Percentiles rank a stretch among this genome's conserved stretches.
Conservation (phyloP, 257 asterid genomes). For the Anisodus acutangulus region DNA sequence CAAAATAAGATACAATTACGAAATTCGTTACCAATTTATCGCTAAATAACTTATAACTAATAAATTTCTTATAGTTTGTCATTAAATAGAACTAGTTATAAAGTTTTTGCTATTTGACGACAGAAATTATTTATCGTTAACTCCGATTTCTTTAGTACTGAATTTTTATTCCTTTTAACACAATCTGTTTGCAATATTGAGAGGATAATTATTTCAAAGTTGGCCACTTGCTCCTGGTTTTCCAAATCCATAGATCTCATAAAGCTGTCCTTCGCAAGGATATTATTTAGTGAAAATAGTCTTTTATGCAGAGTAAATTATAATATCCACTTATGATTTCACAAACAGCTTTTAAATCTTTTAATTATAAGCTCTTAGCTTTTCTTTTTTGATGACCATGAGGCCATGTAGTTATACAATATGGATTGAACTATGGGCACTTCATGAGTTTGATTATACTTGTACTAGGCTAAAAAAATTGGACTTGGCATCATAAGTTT, state of each 20-base stretch:
- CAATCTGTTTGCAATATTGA: neutral
- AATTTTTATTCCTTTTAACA: neutral
- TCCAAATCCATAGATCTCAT: neutral
- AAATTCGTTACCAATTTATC: neutral
- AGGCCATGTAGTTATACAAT: neutral
- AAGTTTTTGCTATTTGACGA: too few relatives aligned
- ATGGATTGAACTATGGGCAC: neutral
- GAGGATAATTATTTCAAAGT: neutral
- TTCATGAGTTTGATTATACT: too few relatives aligned
- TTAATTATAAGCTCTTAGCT: neutral
- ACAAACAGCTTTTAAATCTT: neutral
- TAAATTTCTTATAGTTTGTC: too few relatives aligned
- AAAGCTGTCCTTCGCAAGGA: neutral
- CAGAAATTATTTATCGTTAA: too few relatives aligned
- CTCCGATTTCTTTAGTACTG: too few relatives aligned
- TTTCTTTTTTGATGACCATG: neutral
- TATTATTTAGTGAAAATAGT: neutral
- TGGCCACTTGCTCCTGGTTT: neutral
- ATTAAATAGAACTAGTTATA: too few relatives aligned
- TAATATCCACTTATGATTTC: neutral
- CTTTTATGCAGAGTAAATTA: neutral
- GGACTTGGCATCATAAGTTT: neutral
- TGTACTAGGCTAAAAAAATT: neutral
- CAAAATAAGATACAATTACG: neutral
- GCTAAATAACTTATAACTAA: neutral